Base-by-base conservation (phyloP, 192 early-diverging fungal genomes). In the Radiomyces spectabilis region DNA sequence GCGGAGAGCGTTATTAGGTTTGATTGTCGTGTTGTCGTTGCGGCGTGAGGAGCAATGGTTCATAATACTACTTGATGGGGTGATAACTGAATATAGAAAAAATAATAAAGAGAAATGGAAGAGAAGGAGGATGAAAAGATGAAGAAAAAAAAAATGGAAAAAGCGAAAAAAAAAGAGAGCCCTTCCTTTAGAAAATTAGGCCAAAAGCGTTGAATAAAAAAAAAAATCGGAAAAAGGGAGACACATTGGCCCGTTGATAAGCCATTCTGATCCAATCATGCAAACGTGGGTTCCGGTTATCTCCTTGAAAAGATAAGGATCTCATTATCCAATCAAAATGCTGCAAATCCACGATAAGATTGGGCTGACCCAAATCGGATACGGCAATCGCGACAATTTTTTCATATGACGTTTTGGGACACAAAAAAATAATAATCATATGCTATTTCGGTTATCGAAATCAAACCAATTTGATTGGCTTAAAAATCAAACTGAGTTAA, bases 31-130 rank as follows among this genome's bases (percentile, higher is more conserved):
- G 22, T 57, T 48, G 24, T 29, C 10, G 37, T 27, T 25, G 10
- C 29, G 24, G 7, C 41, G 48, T 42, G 24, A 26, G 26, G 33
- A 51, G 18, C 31, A 24, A 10, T 15, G 38, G 47, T 42, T 51
- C 38, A 50, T 59, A n/a, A n/a, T n/a, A n/a, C n/a, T n/a, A n/a
- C n/a, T n/a, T n/a, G n/a, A n/a, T n/a, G n/a, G n/a, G n/a, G n/a
- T n/a, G n/a, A n/a, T 50, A 5, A 41, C 41, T 55, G 27, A 21
- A 55, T 22, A 42, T 13, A 43, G 24, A 0, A 22, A 48, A 48
- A 48, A 48, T 4, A 48, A 48, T 4, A 31, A 16, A 59, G 31
- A 59, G 39, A 59, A 47, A 59, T n/a, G 27, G 38, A 40, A 41
- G 35, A 30, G 47, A 59, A 59, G 32, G n/a, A 45, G 24, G 16